phyloP scores from a whole-genome alignment of 2,329 filamentous ascomycete genomes.

The Davidsoniella australis region DNA sequence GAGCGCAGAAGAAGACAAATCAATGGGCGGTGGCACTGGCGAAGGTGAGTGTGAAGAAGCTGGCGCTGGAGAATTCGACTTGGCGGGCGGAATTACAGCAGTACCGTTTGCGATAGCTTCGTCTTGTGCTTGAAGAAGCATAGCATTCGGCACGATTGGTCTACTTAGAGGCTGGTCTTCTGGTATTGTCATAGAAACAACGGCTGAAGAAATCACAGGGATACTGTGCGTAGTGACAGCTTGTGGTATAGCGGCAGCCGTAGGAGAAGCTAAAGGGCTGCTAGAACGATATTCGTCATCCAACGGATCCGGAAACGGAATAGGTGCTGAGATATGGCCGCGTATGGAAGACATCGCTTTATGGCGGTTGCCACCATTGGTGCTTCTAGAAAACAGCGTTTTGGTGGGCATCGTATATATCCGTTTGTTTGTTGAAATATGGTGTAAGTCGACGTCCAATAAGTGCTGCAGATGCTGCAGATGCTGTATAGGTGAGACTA shows the following conservation, averaged over 20 bases:
- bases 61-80: not conserved
- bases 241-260: constrained; percentile 11
- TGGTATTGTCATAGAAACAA: constrained; percentile 1
- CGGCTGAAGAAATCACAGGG: not conserved
- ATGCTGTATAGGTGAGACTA: too few relatives aligned
- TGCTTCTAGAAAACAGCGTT: too few relatives aligned
- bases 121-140: constrained; percentile 6
- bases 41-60: not conserved
- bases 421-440: too few relatives aligned
- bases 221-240: not conserved
- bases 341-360: constrained; percentile 23
- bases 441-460: too few relatives aligned
- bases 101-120: constrained; percentile 1
- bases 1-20: not conserved
- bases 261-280: constrained; percentile 13
- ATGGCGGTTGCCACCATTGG: too few relatives aligned
- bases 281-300: constrained; percentile 34
- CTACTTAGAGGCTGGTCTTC: constrained; percentile 10
- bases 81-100: not conserved
- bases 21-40: constrained; percentile 3
- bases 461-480: too few relatives aligned
- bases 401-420: too few relatives aligned
- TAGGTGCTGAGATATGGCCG: constrained; percentile 44
- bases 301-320: constrained; percentile 31
- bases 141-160: constrained; percentile 10